Base-by-base conservation (phyloP, 148 eudicot genomes). In the Rhododendron molle region DNA sequence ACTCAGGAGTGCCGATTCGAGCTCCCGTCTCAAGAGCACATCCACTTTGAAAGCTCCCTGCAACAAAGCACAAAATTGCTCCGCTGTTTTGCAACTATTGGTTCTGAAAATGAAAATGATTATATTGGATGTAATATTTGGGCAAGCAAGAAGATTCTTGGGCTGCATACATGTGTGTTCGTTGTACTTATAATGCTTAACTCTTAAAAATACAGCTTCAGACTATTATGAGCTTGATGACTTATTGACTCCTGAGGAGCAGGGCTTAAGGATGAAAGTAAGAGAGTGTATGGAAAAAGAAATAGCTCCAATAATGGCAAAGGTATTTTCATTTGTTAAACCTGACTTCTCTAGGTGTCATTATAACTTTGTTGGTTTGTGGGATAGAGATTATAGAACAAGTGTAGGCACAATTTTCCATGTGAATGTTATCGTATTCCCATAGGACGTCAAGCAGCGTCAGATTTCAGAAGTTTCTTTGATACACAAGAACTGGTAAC, bases 201-300 rank as follows among this genome's bases (percentile, higher is more conserved):
- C 52, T 46, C 62, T 77, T 86, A 88, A 84, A 81, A 30, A 89
- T 88, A 65, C 96, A 96, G 99, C 83, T 46, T 95, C 98, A 38
- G 99, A 96, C 87, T 96, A 93, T 87, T 96, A 93, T 90, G 96
- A 96, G 62, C 91, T 92, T 85, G 93, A 95, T 89, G 99, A 96
- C 86, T 89, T 96, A 78, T 89, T 96, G 87, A 93, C 89, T 81
- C 92, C 89, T 5, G 96, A 93, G 87, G 98, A 94, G 91, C 91
- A 85, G 89, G 89, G 92, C 76, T 10, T 95, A 47, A 90, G 94
- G 81, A 43, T 84, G 86, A 96, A 92, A 88, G 99, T 96, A 60
- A 90, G 98, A 86, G 90, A 90, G 88, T 94, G 93, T 84, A 93
- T 95, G 96, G 99, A 96, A 88, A 93, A 89, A 88, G 95, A 96